Evolutionary conservation across 371 early-diverging fungal genomes (phyloP), one percentile per base, ranked within the genome.

Genomic region (Syncephalastrum monosporum): DNA sequence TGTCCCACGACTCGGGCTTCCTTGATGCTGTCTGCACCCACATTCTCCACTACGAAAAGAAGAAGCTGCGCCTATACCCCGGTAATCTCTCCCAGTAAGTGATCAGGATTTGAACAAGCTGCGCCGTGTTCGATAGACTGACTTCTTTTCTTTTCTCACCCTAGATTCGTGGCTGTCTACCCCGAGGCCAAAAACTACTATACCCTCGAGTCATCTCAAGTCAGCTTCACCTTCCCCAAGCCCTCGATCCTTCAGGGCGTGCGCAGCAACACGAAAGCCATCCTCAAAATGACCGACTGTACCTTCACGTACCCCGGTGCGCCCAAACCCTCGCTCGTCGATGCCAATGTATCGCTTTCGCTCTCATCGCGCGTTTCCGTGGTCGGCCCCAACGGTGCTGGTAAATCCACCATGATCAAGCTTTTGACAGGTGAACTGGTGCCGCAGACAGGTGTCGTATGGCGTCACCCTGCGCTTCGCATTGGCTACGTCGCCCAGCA

Each of bases 1-100:
- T 99, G 4, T 93, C 94, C 66, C 99, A 99, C 92, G 99, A 99
- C 77, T 94, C 99, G 82, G 88, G 96, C 51, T 89, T 99, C 77
- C 75, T 94, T 60, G 91, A 94, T 79, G 85, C 83, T 42, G 89
- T 89, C 5, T 89, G 89, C 72, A 91, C 90, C 23, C 77, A 91
- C 62, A 92, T 92, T 56, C 70, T 92, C 50, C 92, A 92, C 66
- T 88, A 90, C 60, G 87, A 83, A 59, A 71, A 84, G 72, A 82
- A 83, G 64, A 86, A 90, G 68, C 75, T 85, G 47, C 82, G 82
- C 68, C 67, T 79, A 60, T 86, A 84, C 67, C 79, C 81, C 60
- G 90, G 90, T 53, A 88, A 87, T 66, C 77, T 88, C 27, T 80
- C 83, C 57, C 74, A 74, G 66, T 61, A 57, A 65, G 56, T 53